phyloP scores from a whole-genome alignment of 108 stramenopile genomes.

The Cyclostephanos tholiformis region DNA sequence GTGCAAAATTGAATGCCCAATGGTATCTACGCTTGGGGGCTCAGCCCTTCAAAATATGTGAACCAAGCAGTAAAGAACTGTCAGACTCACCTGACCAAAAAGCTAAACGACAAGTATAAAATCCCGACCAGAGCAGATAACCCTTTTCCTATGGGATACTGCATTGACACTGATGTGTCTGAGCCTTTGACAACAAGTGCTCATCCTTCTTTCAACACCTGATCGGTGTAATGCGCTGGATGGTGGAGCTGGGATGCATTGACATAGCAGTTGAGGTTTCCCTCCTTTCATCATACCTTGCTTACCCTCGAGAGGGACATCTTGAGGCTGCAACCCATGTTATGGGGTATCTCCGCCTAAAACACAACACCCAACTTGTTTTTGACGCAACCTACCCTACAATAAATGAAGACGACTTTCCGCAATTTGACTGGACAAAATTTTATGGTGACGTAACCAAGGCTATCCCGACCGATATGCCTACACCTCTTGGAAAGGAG shows the following conservation, averaged over 20 bases:
- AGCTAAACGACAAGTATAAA: neutral
- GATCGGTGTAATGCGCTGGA: slow-evolving; percentile 55
- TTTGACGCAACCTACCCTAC: slow-evolving; percentile 37
- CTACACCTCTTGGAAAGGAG: no score
- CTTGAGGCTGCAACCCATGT: slow-evolving; percentile 22
- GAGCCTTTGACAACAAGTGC: neutral
- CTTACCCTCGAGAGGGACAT: slow-evolving; percentile 50
- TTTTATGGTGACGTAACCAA: no score
- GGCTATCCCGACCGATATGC: no score
- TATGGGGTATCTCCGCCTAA: neutral
- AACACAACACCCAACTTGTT: slow-evolving; percentile 5
- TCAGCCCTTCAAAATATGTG: slow-evolving; percentile 33
- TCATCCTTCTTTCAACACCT: slow-evolving; percentile 22
- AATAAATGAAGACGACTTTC: no score
- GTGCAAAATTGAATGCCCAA: slow-evolving; percentile 18
- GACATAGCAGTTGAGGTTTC: slow-evolving; percentile 54
- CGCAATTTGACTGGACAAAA: no score
- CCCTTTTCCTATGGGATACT: slow-evolving; percentile 28
- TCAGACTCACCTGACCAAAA: neutral
- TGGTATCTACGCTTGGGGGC: slow-evolving; percentile 30
- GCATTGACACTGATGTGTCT: slow-evolving; percentile 3
- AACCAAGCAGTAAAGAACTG: slow-evolving; percentile 21
- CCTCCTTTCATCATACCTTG: slow-evolving; percentile 45
- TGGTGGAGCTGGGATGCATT: slow-evolving; percentile 53
- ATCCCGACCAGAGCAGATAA: slow-evolving; percentile 8